Evolutionary conservation across 768 basidiomycete species (phyloP).

Genomic region (Clitopilus hobsonii): DNA sequence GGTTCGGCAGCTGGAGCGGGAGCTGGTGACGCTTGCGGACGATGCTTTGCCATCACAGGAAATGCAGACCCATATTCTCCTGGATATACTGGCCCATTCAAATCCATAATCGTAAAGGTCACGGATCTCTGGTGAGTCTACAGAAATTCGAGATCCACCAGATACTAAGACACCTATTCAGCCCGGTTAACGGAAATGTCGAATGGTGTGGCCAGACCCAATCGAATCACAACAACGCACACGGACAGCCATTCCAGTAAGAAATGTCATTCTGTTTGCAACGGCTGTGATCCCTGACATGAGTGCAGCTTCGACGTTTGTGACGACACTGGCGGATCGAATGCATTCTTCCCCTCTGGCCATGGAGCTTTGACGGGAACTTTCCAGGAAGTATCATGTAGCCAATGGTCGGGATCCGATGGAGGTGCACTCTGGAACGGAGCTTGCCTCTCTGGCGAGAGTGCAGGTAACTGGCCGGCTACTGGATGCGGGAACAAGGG

Average conservation of each 20-base stretch:
- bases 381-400: constrained; percentile 52
- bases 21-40: constrained; percentile 57
- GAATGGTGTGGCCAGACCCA: constrained; percentile 51
- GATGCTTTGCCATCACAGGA: constrained; percentile 53
- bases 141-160: not conserved
- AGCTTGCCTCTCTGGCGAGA: constrained; percentile 47
- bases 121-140: constrained; percentile 34
- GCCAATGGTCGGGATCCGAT: constrained; percentile 53
- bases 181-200: constrained; percentile 44
- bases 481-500: constrained; percentile 52
- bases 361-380: constrained; percentile 50
- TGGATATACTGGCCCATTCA: constrained; percentile 43
- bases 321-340: constrained; percentile 48
- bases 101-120: constrained; percentile 51
- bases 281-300: not conserved
- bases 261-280: constrained; percentile 9
- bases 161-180: constrained; percentile 5
- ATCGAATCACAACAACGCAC: constrained; percentile 35
- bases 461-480: constrained; percentile 46
- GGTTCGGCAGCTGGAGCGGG: constrained; percentile 45
- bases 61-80: constrained; percentile 49
- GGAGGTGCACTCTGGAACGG: constrained; percentile 40
- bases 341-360: constrained; percentile 51
- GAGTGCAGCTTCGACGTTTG: constrained; percentile 53
- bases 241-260: constrained; percentile 45